Evolutionary conservation across 257 asterid genomes (phyloP), one percentile per base, ranked within the genome.

Genomic region (Salvia miltiorrhiza): DNA sequence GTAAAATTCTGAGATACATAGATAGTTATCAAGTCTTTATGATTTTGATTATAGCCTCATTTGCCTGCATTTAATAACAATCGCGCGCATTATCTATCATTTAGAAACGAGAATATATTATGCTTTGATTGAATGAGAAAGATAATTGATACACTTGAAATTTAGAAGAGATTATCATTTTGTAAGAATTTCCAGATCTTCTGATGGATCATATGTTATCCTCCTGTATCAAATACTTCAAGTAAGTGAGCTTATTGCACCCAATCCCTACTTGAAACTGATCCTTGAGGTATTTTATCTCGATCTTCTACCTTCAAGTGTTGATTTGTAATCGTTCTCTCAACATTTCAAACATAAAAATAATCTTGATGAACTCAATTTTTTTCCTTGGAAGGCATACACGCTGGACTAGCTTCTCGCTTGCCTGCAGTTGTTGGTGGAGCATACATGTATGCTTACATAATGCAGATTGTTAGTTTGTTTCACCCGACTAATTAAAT

Each of bases 351-450:
- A 26, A 26, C 30, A 26, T 1, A 26, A 26, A 26, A 26, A 26
- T 26, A 1, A 1, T 26, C 30, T 26, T 26, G 1, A 26, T 1
- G 3, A 26, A 26, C 3, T 26, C 30, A 26, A 26, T 26, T 26
- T 26, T 26, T 26, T 3, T 26, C 30, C 30, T 26, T 26, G 30
- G 30, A 26, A 26, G 1, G 30, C 30, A 26, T 26, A 26, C 1
- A 26, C 30, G 97, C 97, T 33, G 97, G 90, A 74, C 79, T 86
- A 20, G 93, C 99, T 58, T 88, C 99, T 53, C 93, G 95, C n/a
- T 87, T 93, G 67, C 99, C 99, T 0, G 97, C 99, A 24, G 96
- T 93, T 79, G 97, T 93, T 76, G 99, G 99, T 20, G 99, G 99
- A 78, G 99, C 99, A 5, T 93, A 93, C 73, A 65, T 90, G 35